Conservation (phyloP, 164 flowering plant species). For the Tetracentron sinense region DNA sequence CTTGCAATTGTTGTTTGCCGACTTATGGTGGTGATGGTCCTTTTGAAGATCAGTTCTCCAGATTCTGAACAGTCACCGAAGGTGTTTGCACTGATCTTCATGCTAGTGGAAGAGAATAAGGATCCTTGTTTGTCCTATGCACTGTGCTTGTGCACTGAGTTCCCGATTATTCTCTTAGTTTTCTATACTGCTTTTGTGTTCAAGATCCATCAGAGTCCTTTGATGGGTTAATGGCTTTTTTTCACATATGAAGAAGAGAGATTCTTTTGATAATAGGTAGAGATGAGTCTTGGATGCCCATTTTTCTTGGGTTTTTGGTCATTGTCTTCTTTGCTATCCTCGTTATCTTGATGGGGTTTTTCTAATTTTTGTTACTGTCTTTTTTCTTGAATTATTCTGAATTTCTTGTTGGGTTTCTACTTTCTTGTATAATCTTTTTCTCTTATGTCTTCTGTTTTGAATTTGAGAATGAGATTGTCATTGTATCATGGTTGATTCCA, state of each 20-base stretch:
- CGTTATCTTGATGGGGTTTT: neutral
- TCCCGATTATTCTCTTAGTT: slow-evolving; percentile 9
- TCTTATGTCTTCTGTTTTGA: too few species aligned
- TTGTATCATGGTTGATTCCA: too few species aligned
- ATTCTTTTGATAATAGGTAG: neutral
- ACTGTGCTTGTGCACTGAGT: slow-evolving; percentile 14
- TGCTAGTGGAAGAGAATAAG: too few species aligned
- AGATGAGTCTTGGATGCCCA: neutral
- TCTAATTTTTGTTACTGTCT: too few species aligned
- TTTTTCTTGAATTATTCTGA: too few species aligned
- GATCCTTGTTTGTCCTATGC: slow-evolving; percentile 11
- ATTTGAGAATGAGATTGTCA: too few species aligned
- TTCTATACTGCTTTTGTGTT: slow-evolving; percentile 8
- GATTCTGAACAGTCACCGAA: neutral
- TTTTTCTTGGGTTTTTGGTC: neutral
- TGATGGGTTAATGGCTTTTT: neutral
- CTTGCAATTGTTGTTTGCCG: too few species aligned
- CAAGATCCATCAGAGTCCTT: slow-evolving; percentile 9
- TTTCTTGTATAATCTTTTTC: too few species aligned
- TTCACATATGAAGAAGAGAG: neutral
- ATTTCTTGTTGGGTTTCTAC: too few species aligned
- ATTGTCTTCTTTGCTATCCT: neutral
- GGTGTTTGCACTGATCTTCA: neutral
- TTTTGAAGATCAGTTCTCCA: neutral
- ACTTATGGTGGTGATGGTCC: slow-evolving; percentile 5